Evolutionary conservation across 495 filamentous ascomycete genomes (phyloP), one percentile per base, ranked within the genome.

Genomic region (Penicillium ucsense): DNA sequence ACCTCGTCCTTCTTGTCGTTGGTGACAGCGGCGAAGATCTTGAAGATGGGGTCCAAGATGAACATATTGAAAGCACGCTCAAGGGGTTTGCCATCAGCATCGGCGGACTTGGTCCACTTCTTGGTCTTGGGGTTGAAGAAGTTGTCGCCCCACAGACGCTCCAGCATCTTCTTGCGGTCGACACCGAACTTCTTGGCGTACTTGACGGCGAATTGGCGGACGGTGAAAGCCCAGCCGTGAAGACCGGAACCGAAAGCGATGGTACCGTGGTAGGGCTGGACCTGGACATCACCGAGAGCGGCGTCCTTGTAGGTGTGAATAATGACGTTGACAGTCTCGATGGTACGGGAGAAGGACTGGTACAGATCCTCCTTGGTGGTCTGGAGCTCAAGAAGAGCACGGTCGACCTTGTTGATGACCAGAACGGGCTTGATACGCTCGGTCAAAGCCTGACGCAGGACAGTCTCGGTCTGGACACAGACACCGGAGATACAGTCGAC

Each of bases 131-230:
- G 88, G 79, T 97, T 97, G 85, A 99, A 97, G 80, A 83, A 99
- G 78, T 88, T 96, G 83, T 99, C 94, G 62, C 92, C 92, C 92
- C 92, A 98, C 61, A 98, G 86, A 81, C 94, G 89, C 77, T 95
- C 88, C 83, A 97, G 95, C 94, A 98, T 95, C 88, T 97, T 97
- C 73, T 79, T 82, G 72, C 86, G 87, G 80, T 98, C 94, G 62
- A 98, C 94, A 83, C 92, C 92, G 65, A 98, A 97, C 75, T 98
- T 98, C 88, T 96, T 96, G 67, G 92, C 86, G 75, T 97, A 98
- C 66, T 84, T 84, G 62, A 82, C 75, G 58, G 92, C 92, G 73
- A 99, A 99, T 71, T 99, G 94, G 59, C 92, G 87, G 76, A 99
- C 78, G 56, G 92, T 99, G 84, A 99, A 99, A 68, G 88, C 89